phyloP scores from a whole-genome alignment of 768 basidiomycete genomes.

The Boletus vinaceobasis region DNA sequence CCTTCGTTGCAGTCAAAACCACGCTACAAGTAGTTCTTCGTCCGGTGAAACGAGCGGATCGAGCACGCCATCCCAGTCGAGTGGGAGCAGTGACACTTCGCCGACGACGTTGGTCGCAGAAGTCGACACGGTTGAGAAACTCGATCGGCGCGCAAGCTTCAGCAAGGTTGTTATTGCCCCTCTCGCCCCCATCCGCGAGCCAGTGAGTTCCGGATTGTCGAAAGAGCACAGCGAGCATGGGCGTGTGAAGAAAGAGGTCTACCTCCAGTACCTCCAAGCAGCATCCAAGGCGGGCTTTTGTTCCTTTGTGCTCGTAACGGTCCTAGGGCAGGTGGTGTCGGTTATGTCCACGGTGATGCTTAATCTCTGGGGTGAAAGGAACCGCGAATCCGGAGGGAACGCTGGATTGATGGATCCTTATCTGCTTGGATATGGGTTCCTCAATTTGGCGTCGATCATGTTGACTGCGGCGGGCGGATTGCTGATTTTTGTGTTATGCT shows the following conservation, averaged over 20 bases:
- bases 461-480: conserved; percentile 55
- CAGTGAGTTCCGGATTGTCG: conserved; percentile 45
- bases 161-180: conserved; percentile 49
- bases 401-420: conserved; percentile 52
- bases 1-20: conserved; percentile 36
- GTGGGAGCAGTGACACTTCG: conserved; percentile 19
- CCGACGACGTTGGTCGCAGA: conserved; percentile 26
- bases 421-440: conserved; percentile 63
- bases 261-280: conserved; percentile 72
- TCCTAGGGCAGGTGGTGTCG: conserved; percentile 54
- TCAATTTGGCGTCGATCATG: conserved; percentile 56
- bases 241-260: conserved; percentile 73
- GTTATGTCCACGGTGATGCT: conserved; percentile 64
- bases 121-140: conserved; percentile 47
- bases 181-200: conserved; percentile 36
- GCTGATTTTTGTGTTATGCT: conserved; percentile 74
- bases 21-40: conserved; percentile 40
- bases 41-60: conserved; percentile 41
- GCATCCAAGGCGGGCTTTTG: conserved; percentile 72
- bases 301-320: conserved; percentile 56
- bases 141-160: conserved; percentile 54
- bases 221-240: conserved; percentile 81
- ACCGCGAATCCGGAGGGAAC: conserved; percentile 56
- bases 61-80: conserved; percentile 46
- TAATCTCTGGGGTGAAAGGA: conserved; percentile 81